Conservation (phyloP, 345 rosid species). For the Firmiana major region DNA sequence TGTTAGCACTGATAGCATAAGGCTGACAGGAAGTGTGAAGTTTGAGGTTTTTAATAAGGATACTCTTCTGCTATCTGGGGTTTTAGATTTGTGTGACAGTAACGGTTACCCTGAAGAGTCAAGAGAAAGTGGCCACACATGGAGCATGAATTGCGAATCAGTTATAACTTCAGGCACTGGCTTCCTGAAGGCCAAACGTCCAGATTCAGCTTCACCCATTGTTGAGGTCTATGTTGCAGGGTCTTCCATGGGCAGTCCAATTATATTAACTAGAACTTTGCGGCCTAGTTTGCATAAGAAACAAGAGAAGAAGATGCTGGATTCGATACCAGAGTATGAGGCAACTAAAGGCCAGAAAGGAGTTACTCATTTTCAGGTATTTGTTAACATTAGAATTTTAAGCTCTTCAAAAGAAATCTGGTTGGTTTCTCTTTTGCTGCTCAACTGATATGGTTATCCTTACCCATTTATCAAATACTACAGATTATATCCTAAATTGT, state of each 20-base stretch:
- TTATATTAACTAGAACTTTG: constrained; percentile 74
- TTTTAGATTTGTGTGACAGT: constrained; percentile 44
- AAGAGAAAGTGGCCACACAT: constrained; percentile 31
- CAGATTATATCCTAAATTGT: neutral
- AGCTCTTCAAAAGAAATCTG: neutral
- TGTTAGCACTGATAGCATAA: constrained; percentile 73
- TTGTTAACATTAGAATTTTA: neutral
- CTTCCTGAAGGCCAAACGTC: constrained; percentile 57
- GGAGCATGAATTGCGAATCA: constrained; percentile 78
- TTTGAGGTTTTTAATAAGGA: constrained; percentile 68
- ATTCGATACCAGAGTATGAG: constrained; percentile 74
- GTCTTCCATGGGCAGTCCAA: constrained; percentile 66
- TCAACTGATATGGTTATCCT: neutral
- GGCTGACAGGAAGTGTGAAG: constrained; percentile 65
- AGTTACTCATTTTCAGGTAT: constrained; percentile 51
- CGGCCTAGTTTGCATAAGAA: constrained; percentile 61
- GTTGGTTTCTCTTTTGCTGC: neutral
- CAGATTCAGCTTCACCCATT: constrained; percentile 45
- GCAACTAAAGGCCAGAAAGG: constrained; percentile 37
- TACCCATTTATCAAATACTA: neutral
- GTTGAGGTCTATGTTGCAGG: constrained; percentile 89
- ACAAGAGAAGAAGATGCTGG: constrained; percentile 59
- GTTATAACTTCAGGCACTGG: constrained; percentile 39
- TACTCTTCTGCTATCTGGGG: constrained; percentile 61
- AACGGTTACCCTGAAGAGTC: constrained; percentile 46